A percentile compares a stretch with the other conserved stretches of the same genome.
These are phyloP conservation scores for Penicillium thymicola DNA, from an alignment of 2,329 filamentous ascomycete genomes.

Conservation along the genomic window DNA sequence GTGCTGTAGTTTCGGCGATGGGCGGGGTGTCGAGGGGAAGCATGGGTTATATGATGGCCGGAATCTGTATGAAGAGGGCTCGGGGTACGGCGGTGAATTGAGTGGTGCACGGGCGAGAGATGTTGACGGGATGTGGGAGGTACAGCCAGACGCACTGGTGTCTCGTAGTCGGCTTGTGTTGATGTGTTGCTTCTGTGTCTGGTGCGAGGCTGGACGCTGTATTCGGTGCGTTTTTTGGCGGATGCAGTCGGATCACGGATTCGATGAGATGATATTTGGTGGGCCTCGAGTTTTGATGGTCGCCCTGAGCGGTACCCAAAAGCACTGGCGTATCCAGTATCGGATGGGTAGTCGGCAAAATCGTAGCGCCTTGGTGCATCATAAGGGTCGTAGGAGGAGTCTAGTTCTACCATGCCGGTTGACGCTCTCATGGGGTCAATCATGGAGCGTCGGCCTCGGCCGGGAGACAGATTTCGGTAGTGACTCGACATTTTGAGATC, in stretches of 20 bases:
- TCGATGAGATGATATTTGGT: conserved; percentile 32
- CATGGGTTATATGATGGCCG: conserved; percentile 35
- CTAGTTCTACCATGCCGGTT: conserved; percentile 39
- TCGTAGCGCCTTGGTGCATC: conserved; percentile 28
- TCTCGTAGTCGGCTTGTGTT: conserved; percentile 28
- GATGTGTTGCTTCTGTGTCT: conserved; percentile 37
- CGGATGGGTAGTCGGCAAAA: conserved; percentile 34
- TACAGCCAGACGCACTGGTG: conserved; percentile 28
- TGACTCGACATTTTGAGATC: conserved; percentile 31
- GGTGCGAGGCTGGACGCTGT: conserved; percentile 33
- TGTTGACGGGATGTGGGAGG: conserved; percentile 23
- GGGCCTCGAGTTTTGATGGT: conserved; percentile 32
- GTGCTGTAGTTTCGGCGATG: conserved; percentile 34
- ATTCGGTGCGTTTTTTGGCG: conserved; percentile 36
- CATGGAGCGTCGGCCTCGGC: conserved; percentile 26
- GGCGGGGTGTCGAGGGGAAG: conserved; percentile 27
- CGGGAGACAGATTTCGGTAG: conserved; percentile 37
- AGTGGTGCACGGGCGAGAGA: conserved; percentile 28
- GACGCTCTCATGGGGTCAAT: conserved; percentile 41
- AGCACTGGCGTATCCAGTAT: conserved; percentile 27
- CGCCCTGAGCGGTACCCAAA: conserved; percentile 28
- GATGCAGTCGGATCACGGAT: conserved; percentile 32
- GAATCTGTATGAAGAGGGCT: conserved; percentile 33
- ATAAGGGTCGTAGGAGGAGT: conserved; percentile 35
- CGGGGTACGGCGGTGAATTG: conserved; percentile 29